Evolutionary conservation across 331 rosid species (phyloP).

Genomic region (Spiraea crenata): DNA sequence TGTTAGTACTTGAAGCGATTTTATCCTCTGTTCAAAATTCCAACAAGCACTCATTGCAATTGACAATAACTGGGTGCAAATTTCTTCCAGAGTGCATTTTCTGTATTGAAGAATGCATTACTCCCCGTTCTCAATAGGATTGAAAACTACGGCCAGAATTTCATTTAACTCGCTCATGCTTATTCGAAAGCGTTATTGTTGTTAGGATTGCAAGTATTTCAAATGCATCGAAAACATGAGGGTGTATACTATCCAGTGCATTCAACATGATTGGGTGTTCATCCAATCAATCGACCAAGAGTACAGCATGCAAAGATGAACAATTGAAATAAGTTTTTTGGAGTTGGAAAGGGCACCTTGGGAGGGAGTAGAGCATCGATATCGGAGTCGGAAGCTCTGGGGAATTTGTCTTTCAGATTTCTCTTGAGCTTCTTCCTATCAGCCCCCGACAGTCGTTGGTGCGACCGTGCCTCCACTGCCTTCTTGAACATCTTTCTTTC

Average conservation of each 20-base stretch:
- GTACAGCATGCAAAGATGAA: background rate
- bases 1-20: background rate
- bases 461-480: conserved; percentile 76
- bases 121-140: background rate
- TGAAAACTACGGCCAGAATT: background rate
- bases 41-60: background rate
- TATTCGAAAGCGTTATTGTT: no score
- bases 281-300: background rate
- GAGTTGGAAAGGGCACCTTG: conserved; percentile 39
- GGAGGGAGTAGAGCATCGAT: conserved; percentile 78
- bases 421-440: conserved; percentile 80
- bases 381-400: conserved; percentile 67
- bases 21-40: no score
- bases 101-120: no score
- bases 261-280: background rate
- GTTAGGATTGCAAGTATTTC: background rate
- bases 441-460: conserved; percentile 91
- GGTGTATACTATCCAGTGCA: background rate
- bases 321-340: no score
- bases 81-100: no score
- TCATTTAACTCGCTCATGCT: no score
- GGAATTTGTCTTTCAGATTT: conserved; percentile 56
- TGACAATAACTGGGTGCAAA: background rate
- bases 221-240: background rate
- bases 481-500: conserved; percentile 77